Evolutionary conservation across 192 early-diverging fungal species (phyloP).

Genomic region (Mortierella alpina): DNA sequence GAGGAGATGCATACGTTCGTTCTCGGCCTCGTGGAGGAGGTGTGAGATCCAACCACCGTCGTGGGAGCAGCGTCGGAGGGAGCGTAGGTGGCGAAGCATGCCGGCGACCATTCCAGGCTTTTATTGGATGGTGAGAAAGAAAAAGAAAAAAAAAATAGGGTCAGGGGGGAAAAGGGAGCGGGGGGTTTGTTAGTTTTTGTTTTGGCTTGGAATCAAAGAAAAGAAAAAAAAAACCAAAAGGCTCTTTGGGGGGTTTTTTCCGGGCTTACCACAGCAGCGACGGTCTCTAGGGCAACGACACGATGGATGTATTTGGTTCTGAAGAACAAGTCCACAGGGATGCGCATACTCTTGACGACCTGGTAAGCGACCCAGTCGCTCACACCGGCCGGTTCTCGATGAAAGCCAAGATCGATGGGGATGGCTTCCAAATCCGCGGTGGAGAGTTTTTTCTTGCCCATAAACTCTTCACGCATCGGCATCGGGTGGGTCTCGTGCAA

Average conservation of each 20-base stretch:
- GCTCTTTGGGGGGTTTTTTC: no score
- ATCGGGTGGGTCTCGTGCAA: slow-evolving; percentile 43
- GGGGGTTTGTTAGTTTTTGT: not conserved
- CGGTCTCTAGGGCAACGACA: slow-evolving; percentile 82
- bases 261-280: slow-evolving; percentile 66
- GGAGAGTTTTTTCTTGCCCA: slow-evolving; percentile 59
- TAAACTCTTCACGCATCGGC: slow-evolving; percentile 75
- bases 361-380: slow-evolving; percentile 73
- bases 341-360: slow-evolving; percentile 71
- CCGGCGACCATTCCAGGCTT: slow-evolving; percentile 93
- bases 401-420: slow-evolving; percentile 68
- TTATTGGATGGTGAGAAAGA: slow-evolving; percentile 35
- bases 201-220: not conserved
- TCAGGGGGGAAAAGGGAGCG: not conserved
- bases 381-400: slow-evolving; percentile 67
- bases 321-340: slow-evolving; percentile 77
- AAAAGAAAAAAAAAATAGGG: slow-evolving; percentile 21
- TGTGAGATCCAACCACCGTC: slow-evolving; percentile 94
- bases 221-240: not conserved
- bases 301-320: slow-evolving; percentile 81
- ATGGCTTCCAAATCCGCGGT: slow-evolving; percentile 69
- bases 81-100: slow-evolving; percentile 80
- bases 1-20: slow-evolving; percentile 83
- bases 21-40: slow-evolving; percentile 92
- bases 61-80: slow-evolving; percentile 78